These are phyloP conservation scores for Paraurostyla sp. DNA, from an alignment of 73 alveolate species.

Conservation along the genomic window DNA sequence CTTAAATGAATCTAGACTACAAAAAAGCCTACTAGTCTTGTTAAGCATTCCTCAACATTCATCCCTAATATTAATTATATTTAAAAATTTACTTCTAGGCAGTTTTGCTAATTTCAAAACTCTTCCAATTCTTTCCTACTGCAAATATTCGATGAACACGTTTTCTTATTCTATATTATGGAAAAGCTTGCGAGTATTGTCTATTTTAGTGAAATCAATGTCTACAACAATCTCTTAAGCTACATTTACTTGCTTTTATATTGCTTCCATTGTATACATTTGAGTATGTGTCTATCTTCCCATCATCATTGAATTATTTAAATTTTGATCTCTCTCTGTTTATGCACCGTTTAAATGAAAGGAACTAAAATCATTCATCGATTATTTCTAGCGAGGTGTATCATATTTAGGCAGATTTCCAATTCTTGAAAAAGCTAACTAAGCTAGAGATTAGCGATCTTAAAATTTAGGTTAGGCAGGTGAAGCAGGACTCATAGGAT, in stretches of 20 bases:
- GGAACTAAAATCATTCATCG: neutral
- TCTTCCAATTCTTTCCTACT: slow-evolving; percentile 6
- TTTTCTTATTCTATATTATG: neutral
- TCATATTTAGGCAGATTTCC: slow-evolving; percentile 27
- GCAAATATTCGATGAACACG: neutral
- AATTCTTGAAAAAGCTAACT: slow-evolving; percentile 1
- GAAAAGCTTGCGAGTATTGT: neutral
- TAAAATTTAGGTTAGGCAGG: neutral
- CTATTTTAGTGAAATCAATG: neutral
- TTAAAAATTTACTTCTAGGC: neutral
- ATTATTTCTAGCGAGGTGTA: neutral
- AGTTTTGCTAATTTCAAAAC: neutral
- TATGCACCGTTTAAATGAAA: neutral
- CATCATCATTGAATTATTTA: too few relatives aligned
- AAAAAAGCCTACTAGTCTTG: slow-evolving; percentile 47
- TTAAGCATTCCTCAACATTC: neutral
- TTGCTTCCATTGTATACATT: neutral
- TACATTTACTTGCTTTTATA: neutral
- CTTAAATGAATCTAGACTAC: slow-evolving; percentile 24
- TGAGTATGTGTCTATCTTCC: neutral
- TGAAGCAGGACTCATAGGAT: too few relatives aligned
- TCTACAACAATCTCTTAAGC: slow-evolving; percentile 39
- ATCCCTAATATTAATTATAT: neutral
- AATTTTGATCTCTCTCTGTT: neutral
- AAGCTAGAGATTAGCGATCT: neutral